Base-by-base conservation (phyloP, 2,329 filamentous ascomycete genomes). In the Trichoderma hamatum region DNA sequence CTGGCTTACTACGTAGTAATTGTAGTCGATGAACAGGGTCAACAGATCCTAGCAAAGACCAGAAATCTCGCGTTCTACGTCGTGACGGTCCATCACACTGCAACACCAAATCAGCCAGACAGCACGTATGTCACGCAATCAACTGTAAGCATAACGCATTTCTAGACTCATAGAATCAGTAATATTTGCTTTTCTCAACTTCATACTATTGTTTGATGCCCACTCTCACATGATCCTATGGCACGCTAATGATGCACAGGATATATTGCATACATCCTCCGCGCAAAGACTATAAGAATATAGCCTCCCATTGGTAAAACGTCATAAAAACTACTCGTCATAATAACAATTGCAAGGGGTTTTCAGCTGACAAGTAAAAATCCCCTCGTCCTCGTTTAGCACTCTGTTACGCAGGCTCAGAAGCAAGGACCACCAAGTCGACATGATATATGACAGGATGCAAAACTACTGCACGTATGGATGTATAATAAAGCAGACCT, bases 391-490 rank as follows among this genome's bases (percentile, higher is more conserved):
- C 61, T 26, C 36, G 10, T 39, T 66, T 43, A 43, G 39, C 63
- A 34, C 63, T 24, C 63, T n/a, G 63, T 58, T 54, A 56, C 52
- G 55, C 26, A 49, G 26, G 11, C 39, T 46, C 34, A 24, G 30
- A 26, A 43, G 49, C 62, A 21, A 54, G 51, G 26, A 49, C 14
- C 61, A 26, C 30, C 61, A 51, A 30, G 19, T 34, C 46, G 34
- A 21, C 34, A 14, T 58, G 62, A 65, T 56, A 55, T 65, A 56
- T 65, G 32, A 65, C 51, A 10, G 32, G n/a, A 46, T 19, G 54
- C 51, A 54, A 28, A 52, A 7, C 14, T 28, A 30, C 13, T 30
- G 7, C 26, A 10, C 0, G 26, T 14, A 54, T 54, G 14, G 11
- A 54, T 14, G 14, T 26, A 54, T 30, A 54, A 24, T 16, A 54